phyloP scores from a whole-genome alignment of 371 early-diverging fungal species.

The Ordospora pajunii region DNA sequence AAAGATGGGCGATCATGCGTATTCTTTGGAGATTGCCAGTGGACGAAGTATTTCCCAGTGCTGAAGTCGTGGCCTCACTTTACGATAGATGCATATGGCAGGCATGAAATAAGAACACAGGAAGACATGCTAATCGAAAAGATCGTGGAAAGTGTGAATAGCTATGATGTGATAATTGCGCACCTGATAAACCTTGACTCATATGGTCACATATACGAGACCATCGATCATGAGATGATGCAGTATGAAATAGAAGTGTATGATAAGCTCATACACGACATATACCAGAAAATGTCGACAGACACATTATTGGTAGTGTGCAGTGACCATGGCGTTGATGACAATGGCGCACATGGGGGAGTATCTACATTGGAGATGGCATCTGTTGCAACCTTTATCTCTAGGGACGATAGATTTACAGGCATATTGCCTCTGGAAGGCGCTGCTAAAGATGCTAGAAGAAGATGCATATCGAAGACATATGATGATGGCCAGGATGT shows the following conservation, averaged over 20 bases:
- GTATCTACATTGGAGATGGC: conserved; percentile 70
- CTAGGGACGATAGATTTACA: conserved; percentile 23
- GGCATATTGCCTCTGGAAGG: neutral
- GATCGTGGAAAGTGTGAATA: conserved; percentile 22
- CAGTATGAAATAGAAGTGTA: conserved; percentile 70
- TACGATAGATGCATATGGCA: conserved; percentile 26
- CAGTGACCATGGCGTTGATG: conserved; percentile 95
- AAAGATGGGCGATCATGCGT: neutral
- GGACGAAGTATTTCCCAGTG: conserved; percentile 55
- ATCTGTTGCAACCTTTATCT: conserved; percentile 48
- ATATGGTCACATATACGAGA: conserved; percentile 53
- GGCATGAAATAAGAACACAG: neutral
- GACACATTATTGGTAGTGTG: conserved; percentile 78
- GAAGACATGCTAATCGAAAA: conserved; percentile 47
- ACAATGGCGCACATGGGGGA: conserved; percentile 94
- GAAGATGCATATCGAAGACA: neutral
- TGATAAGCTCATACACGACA: conserved; percentile 67
- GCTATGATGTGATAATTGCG: conserved; percentile 20
- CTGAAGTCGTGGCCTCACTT: conserved; percentile 6
- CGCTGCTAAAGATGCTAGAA: neutral
- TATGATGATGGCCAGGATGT: conserved; percentile 9
- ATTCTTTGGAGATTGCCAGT: conserved; percentile 61
- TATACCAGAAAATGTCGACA: conserved; percentile 67
- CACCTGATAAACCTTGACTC: conserved; percentile 52
- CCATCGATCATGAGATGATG: conserved; percentile 68